Base-by-base conservation (phyloP, 2,329 filamentous ascomycete genomes). In the Lachnellula suecica region DNA sequence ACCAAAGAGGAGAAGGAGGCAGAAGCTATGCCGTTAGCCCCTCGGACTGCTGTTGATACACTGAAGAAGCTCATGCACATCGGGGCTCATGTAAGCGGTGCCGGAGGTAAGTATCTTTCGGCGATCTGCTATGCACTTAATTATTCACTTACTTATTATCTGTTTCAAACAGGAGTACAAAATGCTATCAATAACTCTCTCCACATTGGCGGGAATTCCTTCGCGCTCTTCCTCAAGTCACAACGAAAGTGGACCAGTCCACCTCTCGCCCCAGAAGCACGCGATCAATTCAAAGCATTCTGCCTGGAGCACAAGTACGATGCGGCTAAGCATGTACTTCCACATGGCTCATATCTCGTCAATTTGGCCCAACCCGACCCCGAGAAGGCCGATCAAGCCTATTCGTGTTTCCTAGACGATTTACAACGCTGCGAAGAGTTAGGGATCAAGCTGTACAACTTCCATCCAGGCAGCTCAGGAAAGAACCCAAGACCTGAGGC, bases 211-310 rank as follows among this genome's bases (percentile, higher is more conserved):
- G 92, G 88, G 57, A 99, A 97, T 68, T 84, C 92, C 9, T 96
- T 97, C 63, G 94, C 94, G 4, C 78, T 97, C 19, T 99, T 99
- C 73, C 79, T 99, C 62, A 97, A 97, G 69, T 96, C 90, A 0
- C 94, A 99, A 70, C 85, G 92, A 50, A 97, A 96, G 75, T 99
- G 94, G 94, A 79, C 82, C 24, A 95, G 88, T 64, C 90, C 92
- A 8, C 82, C 89, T 1, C 78, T 99, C 4, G 78, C 87, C 23
- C 71, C 83, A 35, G 84, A 88, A 23, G 82, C 87, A 48, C 78
- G 81, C 45, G 77, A 83, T 38, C 79, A 83, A 35, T 99, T 97
- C 72, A 81, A 81, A 51, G 77, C 78, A 40, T 74, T 83, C 27
- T 89, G 90, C 66, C 76, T 81, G 46, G 74, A 85, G 45, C 84